Conservation (phyloP, 805 yeast species). For the Yarrowia bubula region DNA sequence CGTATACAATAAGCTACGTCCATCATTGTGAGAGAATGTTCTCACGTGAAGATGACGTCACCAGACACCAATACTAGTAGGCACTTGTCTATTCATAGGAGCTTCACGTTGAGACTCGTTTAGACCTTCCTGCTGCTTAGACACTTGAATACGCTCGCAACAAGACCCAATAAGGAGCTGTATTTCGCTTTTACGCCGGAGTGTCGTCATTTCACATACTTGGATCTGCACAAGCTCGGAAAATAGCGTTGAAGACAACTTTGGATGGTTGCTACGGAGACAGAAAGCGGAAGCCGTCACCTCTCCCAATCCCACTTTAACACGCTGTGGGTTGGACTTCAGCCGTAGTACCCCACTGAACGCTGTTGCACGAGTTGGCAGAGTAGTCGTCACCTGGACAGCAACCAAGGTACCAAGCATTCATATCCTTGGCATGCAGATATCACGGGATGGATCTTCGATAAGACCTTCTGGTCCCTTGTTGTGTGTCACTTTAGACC, state of each 20-base stretch:
- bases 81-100: too few species aligned
- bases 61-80: neutral
- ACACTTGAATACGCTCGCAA: neutral
- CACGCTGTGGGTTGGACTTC: conserved; percentile 1
- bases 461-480: neutral
- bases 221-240: neutral
- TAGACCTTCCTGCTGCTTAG: neutral
- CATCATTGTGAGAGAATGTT: neutral
- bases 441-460: neutral
- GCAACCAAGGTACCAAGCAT: neutral
- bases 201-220: conserved; percentile 15
- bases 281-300: conserved; percentile 8
- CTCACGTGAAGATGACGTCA: neutral
- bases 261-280: neutral
- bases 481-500: conserved; percentile 20
- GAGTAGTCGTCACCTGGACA: too few species aligned
- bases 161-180: neutral
- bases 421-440: neutral
- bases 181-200: too few species aligned
- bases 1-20: too few species aligned
- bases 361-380: too few species aligned
- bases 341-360: neutral
- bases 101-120: neutral
- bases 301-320: neutral
- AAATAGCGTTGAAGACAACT: neutral